Evolutionary conservation across 257 asterid genomes (phyloP).

Genomic region (Leptodermis oblonga): DNA sequence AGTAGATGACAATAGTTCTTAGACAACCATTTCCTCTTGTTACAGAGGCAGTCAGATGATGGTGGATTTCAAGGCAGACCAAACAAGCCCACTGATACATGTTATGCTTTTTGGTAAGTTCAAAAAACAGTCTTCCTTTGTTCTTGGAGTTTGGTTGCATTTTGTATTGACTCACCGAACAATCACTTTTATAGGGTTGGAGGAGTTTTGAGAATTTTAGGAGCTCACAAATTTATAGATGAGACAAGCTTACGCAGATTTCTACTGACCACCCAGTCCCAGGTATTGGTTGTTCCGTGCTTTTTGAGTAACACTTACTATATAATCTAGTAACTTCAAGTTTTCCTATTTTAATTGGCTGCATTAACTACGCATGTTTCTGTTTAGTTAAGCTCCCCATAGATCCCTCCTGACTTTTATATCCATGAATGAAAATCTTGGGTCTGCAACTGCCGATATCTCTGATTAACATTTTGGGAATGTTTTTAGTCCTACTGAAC

Average conservation of each 20-base stretch:
- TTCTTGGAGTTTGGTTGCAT: constrained; percentile 5
- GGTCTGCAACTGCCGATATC: background rate
- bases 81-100: constrained; percentile 83
- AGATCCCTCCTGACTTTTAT: background rate
- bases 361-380: background rate
- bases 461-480: background rate
- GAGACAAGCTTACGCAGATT: constrained; percentile 58
- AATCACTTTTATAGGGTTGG: constrained; percentile 58
- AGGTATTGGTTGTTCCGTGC: constrained; percentile 49
- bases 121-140: background rate
- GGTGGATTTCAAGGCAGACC: constrained; percentile 96
- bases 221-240: constrained; percentile 58
- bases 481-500: background rate
- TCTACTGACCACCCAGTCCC: constrained; percentile 68
- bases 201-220: constrained; percentile 75
- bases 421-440: background rate
- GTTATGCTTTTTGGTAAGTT: constrained; percentile 91
- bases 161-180: constrained; percentile 13
- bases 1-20: background rate
- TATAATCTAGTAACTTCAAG: background rate
- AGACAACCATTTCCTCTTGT: constrained; percentile 14
- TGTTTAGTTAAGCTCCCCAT: background rate
- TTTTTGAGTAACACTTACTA: background rate
- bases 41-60: constrained; percentile 79
- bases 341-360: background rate